Evolutionary conservation across 768 basidiomycete genomes (phyloP).

Genomic region (Hericium alpestre): DNA sequence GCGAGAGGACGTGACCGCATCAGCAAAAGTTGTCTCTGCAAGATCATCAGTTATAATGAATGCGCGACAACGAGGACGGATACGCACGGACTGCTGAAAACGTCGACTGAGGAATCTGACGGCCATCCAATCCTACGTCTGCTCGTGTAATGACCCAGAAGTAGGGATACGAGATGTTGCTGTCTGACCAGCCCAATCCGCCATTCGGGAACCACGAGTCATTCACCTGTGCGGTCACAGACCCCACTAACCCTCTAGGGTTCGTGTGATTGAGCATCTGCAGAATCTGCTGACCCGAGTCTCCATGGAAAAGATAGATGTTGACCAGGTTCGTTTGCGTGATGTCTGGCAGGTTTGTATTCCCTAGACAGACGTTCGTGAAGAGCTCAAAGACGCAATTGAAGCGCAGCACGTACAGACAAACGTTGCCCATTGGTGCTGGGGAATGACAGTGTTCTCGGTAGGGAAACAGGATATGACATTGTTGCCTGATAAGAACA

Average conservation of each 20-base stretch:
- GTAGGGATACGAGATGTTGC: constrained; percentile 54
- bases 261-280: constrained; percentile 31
- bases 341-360: constrained; percentile 57
- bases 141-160: constrained; percentile 70
- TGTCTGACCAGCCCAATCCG: constrained; percentile 35
- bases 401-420: constrained; percentile 52
- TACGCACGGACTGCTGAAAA: constrained; percentile 76
- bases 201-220: constrained; percentile 64
- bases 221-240: constrained; percentile 45
- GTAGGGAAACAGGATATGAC: constrained; percentile 73
- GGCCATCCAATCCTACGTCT: constrained; percentile 44
- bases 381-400: constrained; percentile 8
- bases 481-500: constrained; percentile 53
- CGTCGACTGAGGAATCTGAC: constrained; percentile 53
- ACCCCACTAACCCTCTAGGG: constrained; percentile 45
- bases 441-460: constrained; percentile 42
- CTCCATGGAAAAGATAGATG: constrained; percentile 69
- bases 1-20: constrained; percentile 52
- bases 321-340: constrained; percentile 56
- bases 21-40: constrained; percentile 66
- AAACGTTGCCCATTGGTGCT: constrained; percentile 66
- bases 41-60: constrained; percentile 10
- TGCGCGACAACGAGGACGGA: not conserved
- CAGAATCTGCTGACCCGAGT: constrained; percentile 43
- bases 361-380: constrained; percentile 41